Percentiles rank a stretch among this genome's conserved stretches.
phyloP scores from a whole-genome alignment of 2,329 filamentous ascomycete genomes.

The Ophiostoma montium region DNA sequence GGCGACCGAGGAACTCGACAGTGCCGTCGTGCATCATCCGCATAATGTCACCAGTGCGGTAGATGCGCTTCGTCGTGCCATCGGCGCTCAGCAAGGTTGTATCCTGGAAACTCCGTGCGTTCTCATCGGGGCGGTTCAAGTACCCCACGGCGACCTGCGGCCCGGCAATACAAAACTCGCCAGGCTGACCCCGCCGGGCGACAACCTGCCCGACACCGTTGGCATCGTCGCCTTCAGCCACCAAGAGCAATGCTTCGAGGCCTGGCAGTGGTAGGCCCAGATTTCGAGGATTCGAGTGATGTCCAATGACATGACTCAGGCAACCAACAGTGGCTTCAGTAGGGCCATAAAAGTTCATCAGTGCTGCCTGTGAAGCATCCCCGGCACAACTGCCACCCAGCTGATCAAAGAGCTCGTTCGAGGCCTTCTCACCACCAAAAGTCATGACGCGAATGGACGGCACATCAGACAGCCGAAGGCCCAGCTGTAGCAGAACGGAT shows the following conservation, averaged over 20 bases:
- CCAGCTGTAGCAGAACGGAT: slow-evolving; percentile 39
- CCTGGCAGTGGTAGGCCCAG: too few species aligned
- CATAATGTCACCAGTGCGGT: slow-evolving; percentile 11
- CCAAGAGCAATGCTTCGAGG: too few species aligned
- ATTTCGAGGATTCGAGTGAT: slow-evolving; percentile 8
- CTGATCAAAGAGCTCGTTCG: slow-evolving; percentile 47
- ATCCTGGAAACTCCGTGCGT: slow-evolving; percentile 5
- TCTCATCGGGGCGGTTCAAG: slow-evolving; percentile 19
- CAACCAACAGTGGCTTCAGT: slow-evolving; percentile 30
- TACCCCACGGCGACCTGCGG: slow-evolving; percentile 31
- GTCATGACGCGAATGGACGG: slow-evolving; percentile 51
- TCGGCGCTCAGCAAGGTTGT: slow-evolving; percentile 1
- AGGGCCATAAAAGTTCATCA: slow-evolving; percentile 33
- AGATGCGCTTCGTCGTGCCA: slow-evolving; percentile 6
- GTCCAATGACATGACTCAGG: slow-evolving; percentile 5
- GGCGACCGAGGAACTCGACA: slow-evolving; percentile 10
- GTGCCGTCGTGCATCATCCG: slow-evolving; percentile 10
- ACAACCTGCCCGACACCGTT: slow-evolving; percentile 10
- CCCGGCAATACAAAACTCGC: slow-evolving; percentile 31
- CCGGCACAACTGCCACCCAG: slow-evolving; percentile 27
- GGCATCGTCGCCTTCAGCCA: not conserved
- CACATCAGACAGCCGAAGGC: slow-evolving; percentile 39
- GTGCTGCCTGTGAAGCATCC: slow-evolving; percentile 12
- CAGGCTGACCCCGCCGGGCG: slow-evolving; percentile 13
- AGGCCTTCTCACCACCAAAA: slow-evolving; percentile 50